Evolutionary conservation across 208 protist genomes (phyloP), one percentile per base, ranked within the genome.

Genomic region (Crithidia bombi): DNA sequence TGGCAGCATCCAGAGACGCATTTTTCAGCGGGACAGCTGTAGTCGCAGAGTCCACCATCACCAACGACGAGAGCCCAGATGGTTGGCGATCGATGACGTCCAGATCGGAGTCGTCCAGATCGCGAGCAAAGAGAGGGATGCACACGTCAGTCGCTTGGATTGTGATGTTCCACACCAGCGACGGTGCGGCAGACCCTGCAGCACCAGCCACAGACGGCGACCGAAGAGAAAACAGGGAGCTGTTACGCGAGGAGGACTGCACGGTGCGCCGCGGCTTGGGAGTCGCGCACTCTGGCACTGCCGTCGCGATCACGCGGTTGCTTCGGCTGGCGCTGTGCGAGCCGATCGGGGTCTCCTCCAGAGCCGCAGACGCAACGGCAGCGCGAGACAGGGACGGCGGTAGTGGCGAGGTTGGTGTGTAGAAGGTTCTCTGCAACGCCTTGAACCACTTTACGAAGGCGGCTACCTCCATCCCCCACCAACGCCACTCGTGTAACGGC

Each of bases 401-500:
- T n/a, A 28, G 25, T 3, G 43, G 43, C 33, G 61, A 2, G 19
- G 12, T 1, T 12, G 52, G 36, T 25, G 33, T 44, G 64, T 71
- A 77, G 17, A 54, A 71, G 5, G 30, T n/a, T 26, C 33, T 32
- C 32, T 61, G 55, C 39, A 71, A 14, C 21, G 38, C 49, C 17
- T 19, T 33, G 30, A 43, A 33, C 64, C 55, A 69, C 11, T 54
- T 23, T 46, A 47, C 38, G 28, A 77, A 71, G 23, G 71, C 71
- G 4, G 47, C 51, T 21, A 71, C 30, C 44, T 83, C 86, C 25
- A 61, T 49, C 5, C 55, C 32, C 89, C 89, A 94, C 89, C 89
- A 94, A 12, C 57, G 64, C 62, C 86, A 62, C 61, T 94, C 89
- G 70, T 89, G 85, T 51, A 79, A 39, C 4, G 85, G 83, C 15